Base-by-base conservation (phyloP, 352 stramenopile species). In the Phytophthora hybrid region DNA sequence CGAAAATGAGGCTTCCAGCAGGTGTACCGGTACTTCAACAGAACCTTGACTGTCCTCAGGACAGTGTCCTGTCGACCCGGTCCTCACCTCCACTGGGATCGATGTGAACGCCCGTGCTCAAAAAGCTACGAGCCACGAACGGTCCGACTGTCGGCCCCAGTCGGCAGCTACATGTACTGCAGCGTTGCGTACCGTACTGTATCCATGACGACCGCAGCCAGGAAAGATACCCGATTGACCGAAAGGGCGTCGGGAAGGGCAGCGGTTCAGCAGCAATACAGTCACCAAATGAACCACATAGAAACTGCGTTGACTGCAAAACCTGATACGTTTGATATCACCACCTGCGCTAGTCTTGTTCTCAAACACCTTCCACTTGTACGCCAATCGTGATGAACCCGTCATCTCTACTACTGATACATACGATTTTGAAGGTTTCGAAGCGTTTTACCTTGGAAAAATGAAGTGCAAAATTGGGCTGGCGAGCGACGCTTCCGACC, bases 231-330 rank as follows among this genome's bases (percentile, higher is more conserved):
- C 34, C 1, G 34, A 8, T 2, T 4, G 8, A n/a, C 16, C 23
- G 21, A 58, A 41, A 58, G 52, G 52, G 14, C 52, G 52, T 19
- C 23, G 23, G 21, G 52, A 58, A 54, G 47, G 8, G 34, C 47
- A 16, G 47, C 47, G 47, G 47, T 54, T n/a, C 47, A 29, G 47
- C 16, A n/a, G 41, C 5, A 0, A 54, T 54, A 54, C 47, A 54
- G 32, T 14, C n/a, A 13, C n/a, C 54, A 60, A 59, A 29, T 46
- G 8, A 60, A 31, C 7, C 57, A 34, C 57, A 63, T 53, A 63
- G 39, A 63, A 26, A 51, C 9, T 10, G 16, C 16, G 16, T 6
- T 21, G 18, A 13, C 16, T 9, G 14, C 18, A 5, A 51, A 51
- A 51, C 41, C 41, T 51, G 41, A 5, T 51, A 44, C 37, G 5